phyloP scores from a whole-genome alignment of 164 flowering plant species.

The Protea cynaroides region DNA sequence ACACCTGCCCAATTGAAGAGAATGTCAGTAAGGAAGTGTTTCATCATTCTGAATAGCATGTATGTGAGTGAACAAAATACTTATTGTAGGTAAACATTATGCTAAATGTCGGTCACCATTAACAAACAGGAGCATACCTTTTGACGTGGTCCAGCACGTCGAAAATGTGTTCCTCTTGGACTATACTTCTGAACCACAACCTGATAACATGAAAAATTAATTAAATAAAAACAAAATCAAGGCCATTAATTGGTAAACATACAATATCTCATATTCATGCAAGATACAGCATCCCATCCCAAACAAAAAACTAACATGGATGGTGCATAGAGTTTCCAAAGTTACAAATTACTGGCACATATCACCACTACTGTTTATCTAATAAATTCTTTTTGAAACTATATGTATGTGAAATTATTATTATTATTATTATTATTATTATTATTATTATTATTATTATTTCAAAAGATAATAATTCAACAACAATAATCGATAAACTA shows the following conservation, averaged over 20 bases:
- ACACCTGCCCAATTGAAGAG: slow-evolving; percentile 43
- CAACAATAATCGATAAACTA: no score
- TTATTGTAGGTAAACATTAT: no score
- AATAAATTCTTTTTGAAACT: no score
- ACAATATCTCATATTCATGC: not conserved
- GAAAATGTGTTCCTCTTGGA: slow-evolving; percentile 77
- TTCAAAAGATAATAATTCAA: no score
- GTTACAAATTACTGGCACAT: no score
- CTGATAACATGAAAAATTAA: slow-evolving; percentile 23
- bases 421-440: no score
- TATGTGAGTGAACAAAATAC: not conserved
- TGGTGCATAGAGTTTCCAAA: no score
- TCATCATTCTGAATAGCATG: slow-evolving; percentile 1
- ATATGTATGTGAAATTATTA: no score
- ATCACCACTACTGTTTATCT: no score
- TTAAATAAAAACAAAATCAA: not conserved
- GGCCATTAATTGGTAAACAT: not conserved
- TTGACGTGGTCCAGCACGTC: slow-evolving; percentile 88
- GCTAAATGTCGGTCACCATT: no score
- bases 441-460: no score
- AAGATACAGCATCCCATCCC: not conserved
- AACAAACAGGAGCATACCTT: slow-evolving; percentile 32
- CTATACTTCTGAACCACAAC: slow-evolving; percentile 57
- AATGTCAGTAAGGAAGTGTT: not conserved
- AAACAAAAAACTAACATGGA: no score